A percentile compares a stretch with the other conserved stretches of the same genome.
Conservation (phyloP, 495 filamentous ascomycete species). For the Rostrohypoxylon terebratum region DNA sequence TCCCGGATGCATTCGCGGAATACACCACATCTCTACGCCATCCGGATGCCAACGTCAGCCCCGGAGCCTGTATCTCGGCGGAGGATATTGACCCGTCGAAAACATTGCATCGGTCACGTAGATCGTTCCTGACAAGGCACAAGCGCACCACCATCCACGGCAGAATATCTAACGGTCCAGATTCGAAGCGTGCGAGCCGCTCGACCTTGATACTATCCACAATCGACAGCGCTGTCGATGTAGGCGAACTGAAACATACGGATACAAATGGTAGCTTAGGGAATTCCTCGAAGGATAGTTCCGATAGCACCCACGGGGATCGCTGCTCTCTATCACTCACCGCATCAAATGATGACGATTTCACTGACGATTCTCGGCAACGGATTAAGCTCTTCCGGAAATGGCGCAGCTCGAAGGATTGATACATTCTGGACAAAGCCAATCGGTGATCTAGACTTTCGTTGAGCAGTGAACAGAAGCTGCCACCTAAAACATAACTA, state of each 20-base stretch:
- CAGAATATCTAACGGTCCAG: conserved; percentile 20
- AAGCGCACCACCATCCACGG: conserved; percentile 44
- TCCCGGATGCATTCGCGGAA: conserved; percentile 48
- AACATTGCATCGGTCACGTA: conserved; percentile 45
- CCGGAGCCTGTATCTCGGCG: conserved; percentile 46
- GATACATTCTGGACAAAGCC: neutral
- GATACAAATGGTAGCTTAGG: conserved; percentile 37
- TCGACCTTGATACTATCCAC: conserved; percentile 22
- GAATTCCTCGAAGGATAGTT: conserved; percentile 35
- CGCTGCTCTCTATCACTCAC: conserved; percentile 29
- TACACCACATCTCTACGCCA: conserved; percentile 49
- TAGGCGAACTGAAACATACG: conserved; percentile 29
- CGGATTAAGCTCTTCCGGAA: conserved; percentile 40
- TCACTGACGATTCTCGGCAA: conserved; percentile 37
- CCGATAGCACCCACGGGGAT: conserved; percentile 41
- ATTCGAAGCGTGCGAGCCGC: conserved; percentile 11
- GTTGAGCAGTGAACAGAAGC: neutral
- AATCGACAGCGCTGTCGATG: conserved; percentile 32
- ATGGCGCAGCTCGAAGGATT: conserved; percentile 41
- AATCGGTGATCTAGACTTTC: neutral
- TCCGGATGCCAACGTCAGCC: conserved; percentile 46
- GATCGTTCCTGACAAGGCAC: conserved; percentile 46
- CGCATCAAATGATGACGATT: conserved; percentile 19
- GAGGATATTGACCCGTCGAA: conserved; percentile 48
- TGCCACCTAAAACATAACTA: neutral